Evolutionary conservation across 1,284 basidiomycete species (phyloP), one percentile per base, ranked within the genome.

Genomic region (Irpex sp.): DNA sequence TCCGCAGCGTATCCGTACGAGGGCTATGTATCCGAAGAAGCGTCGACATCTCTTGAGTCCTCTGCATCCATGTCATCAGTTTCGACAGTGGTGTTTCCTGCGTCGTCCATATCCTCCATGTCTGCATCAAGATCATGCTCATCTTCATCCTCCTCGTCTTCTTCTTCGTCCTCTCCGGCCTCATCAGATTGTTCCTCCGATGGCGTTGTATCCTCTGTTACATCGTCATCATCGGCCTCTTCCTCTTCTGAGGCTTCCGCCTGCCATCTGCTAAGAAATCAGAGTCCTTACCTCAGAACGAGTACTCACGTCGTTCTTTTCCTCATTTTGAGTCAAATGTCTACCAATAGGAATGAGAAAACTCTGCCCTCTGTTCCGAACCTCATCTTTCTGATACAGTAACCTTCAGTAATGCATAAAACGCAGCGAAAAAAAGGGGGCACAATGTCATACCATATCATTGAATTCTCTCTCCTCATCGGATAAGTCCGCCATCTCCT

Each of bases 391-490:
- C 92, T 94, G 74, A 38, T 42, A 58, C 15, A 65, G 11, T 18
- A n/a, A 15, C 32, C 32, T 38, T 38, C 7, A 38, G 32, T 38
- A 38, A 38, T 38, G 32, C 32, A 38, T 7, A 38, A 7, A 38
- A 70, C 71, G 68, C 15, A 15, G 68, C 73, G 42, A 72, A 65
- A 43, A 69, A 64, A 18, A n/a, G 64, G 66, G 32, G 32, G 60
- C 11, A 27, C 24, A 56, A 18, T 6, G 27, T 6, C 82, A 88
- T 77, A 93, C 94, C 76, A 90, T 84, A 66, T 93, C 91, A 69
- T 95, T 93, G 11, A 95, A 79, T 74, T 95, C 93, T 65, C 88
- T 89, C 78, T 97, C 96, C 78, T 96, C 94, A 71, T 96, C 95
- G 74, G 93, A 96, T 71, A 97, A 83, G 73, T 96, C 94, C 54